Percentiles rank a stretch among this genome's conserved stretches.
Conservation (phyloP, 176 grass and related monocot species). For the Cocos nucifera region DNA sequence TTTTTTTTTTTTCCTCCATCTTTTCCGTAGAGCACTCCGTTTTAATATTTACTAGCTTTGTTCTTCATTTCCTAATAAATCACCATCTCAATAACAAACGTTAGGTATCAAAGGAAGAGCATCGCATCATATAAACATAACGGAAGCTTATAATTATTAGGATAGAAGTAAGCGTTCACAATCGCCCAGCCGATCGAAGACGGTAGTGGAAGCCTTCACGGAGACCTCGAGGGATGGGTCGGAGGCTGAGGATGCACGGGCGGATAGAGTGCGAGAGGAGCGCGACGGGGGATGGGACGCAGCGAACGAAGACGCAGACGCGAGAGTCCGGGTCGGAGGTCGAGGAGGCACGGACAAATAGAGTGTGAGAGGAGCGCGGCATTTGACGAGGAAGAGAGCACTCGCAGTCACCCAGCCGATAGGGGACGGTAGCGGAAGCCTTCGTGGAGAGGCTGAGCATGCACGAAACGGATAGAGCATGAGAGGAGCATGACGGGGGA, state of each 20-base stretch:
- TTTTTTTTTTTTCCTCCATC: no score
- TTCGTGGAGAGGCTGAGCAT: constrained; percentile 47
- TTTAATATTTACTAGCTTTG: no score
- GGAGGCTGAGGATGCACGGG: constrained; percentile 24
- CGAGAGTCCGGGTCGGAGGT: no score
- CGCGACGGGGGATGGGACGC: neutral
- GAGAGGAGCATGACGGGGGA: constrained; percentile 8
- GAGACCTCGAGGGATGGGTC: constrained; percentile 57
- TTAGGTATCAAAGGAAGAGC: no score
- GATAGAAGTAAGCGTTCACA: constrained; percentile 34
- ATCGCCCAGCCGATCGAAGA: constrained; percentile 59
- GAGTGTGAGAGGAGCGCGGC: no score
- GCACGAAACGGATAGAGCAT: constrained; percentile 26
- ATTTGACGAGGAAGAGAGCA: no score
- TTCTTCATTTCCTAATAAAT: no score
- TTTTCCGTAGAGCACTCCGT: no score
- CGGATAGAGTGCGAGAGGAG: constrained; percentile 13
- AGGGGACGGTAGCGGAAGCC: constrained; percentile 50
- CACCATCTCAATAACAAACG: no score
- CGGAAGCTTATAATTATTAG: no score
- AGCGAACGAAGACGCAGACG: constrained; percentile 26
- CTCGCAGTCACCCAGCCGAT: constrained; percentile 71
- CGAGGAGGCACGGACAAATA: no score
- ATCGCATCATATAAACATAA: no score
- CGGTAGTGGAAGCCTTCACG: constrained; percentile 57